phyloP scores from a whole-genome alignment of 164 flowering plant genomes.

The Annona cherimola region DNA sequence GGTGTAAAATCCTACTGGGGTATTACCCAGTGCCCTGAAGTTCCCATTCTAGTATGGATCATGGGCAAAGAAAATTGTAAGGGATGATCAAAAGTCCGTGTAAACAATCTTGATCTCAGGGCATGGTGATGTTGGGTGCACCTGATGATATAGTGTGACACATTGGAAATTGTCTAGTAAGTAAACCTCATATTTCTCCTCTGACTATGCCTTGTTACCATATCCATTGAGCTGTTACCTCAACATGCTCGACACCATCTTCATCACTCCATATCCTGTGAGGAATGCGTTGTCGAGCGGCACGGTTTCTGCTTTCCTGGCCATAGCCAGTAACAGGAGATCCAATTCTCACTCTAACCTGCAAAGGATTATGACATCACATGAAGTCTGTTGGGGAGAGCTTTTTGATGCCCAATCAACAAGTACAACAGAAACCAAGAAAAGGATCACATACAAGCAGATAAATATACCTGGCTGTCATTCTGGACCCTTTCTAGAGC shows the following conservation, averaged over 20 bases:
- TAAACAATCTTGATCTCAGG: neutral
- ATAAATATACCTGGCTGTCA: slow-evolving; percentile 61
- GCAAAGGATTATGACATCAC: slow-evolving; percentile 11
- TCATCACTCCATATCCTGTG: slow-evolving; percentile 77
- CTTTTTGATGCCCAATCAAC: neutral
- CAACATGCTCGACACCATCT: slow-evolving; percentile 78
- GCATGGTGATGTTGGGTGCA: neutral
- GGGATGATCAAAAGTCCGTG: neutral
- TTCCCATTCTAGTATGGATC: too few species aligned
- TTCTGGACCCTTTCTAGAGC: slow-evolving; percentile 77
- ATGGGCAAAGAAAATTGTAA: too few species aligned
- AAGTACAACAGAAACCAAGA: neutral
- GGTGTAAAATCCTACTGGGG: neutral
- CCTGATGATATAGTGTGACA: neutral
- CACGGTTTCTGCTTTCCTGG: slow-evolving; percentile 89
- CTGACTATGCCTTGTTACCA: neutral
- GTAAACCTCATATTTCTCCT: neutral
- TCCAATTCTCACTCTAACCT: slow-evolving; percentile 89
- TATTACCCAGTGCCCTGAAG: neutral
- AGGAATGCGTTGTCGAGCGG: slow-evolving; percentile 90
- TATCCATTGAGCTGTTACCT: slow-evolving; percentile 34
- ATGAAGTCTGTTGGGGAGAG: neutral
- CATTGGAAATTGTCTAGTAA: neutral
- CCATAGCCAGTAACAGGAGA: slow-evolving; percentile 93
- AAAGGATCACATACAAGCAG: slow-evolving; percentile 15